These are phyloP conservation scores for Neonectria magnoliae DNA, from an alignment of 2,329 filamentous ascomycete genomes.

Conservation along the genomic window DNA sequence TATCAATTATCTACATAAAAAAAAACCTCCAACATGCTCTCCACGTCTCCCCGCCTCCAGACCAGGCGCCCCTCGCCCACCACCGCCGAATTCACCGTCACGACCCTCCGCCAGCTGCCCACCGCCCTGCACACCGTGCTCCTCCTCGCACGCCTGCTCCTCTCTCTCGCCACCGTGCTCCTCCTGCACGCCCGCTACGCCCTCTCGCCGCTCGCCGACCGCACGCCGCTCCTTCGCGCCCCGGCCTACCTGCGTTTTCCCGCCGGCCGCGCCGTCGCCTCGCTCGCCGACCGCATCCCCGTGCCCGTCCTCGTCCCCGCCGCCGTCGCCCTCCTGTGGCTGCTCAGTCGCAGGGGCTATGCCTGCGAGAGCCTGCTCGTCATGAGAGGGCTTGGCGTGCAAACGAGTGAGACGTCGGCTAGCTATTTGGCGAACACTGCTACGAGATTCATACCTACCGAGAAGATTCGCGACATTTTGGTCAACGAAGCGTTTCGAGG, in stretches of 20 bases:
- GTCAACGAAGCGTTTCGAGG: slow-evolving; percentile 95
- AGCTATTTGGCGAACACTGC: slow-evolving; percentile 67
- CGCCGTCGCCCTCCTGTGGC: slow-evolving; percentile 52
- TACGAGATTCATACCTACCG: slow-evolving; percentile 82
- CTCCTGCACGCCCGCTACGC: slow-evolving; percentile 62
- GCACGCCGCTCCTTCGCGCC: slow-evolving; percentile 41
- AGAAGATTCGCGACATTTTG: slow-evolving; percentile 90
- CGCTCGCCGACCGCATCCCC: slow-evolving; percentile 50
- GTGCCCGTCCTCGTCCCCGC: slow-evolving; percentile 52
- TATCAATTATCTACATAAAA: slow-evolving; percentile 11
- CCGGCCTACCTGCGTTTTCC: slow-evolving; percentile 46
- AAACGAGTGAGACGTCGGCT: slow-evolving; percentile 74
- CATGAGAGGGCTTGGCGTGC: slow-evolving; percentile 87
- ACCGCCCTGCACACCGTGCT: slow-evolving; percentile 57
- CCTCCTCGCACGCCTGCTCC: slow-evolving; percentile 53
- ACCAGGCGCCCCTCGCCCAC: slow-evolving; percentile 81
- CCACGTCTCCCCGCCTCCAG: slow-evolving; percentile 67
- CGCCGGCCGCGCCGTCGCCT: slow-evolving; percentile 45
- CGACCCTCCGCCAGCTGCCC: slow-evolving; percentile 72
- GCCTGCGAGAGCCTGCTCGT: slow-evolving; percentile 87
- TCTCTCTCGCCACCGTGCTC: slow-evolving; percentile 58
- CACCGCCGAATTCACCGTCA: slow-evolving; percentile 92
- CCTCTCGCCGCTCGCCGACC: slow-evolving; percentile 43
- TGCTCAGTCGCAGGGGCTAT: slow-evolving; percentile 58
- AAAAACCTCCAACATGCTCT: slow-evolving; percentile 62